Evolutionary conservation across 768 basidiomycete genomes (phyloP).

Genomic region (Sporobolomyces phaffii): DNA sequence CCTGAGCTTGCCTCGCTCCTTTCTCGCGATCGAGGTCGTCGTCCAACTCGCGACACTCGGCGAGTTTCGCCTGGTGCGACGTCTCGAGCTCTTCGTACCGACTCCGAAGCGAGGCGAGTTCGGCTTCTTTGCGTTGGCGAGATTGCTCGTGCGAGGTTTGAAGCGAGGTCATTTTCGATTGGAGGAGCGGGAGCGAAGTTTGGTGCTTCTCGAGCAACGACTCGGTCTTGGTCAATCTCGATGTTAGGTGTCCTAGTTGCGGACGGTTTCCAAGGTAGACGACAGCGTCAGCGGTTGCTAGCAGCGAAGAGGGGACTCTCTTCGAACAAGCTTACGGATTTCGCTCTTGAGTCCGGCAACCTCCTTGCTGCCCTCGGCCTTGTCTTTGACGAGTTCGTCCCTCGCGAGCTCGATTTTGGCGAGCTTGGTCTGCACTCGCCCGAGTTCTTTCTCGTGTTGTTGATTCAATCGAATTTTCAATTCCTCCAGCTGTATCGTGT

Average conservation of each 20-base stretch:
- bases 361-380: conserved; percentile 14
- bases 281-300: no score
- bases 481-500: conserved; percentile 22
- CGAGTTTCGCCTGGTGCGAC: background rate
- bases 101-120: background rate
- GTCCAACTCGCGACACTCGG: background rate
- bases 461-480: background rate
- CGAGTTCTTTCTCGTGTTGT: conserved; percentile 23
- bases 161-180: conserved; percentile 23
- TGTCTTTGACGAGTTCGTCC: conserved; percentile 9
- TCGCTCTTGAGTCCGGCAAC: conserved; percentile 9
- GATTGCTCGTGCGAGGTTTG: conserved; percentile 26
- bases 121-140: conserved; percentile 20
- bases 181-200: conserved; percentile 26
- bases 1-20: background rate
- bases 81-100: background rate
- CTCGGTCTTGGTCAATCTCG: conserved; percentile 21
- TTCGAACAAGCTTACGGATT: no score
- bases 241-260: conserved; percentile 29
- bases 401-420: background rate
- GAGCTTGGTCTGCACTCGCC: conserved; percentile 20
- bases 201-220: conserved; percentile 25
- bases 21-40: background rate
- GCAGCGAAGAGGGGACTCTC: no score
- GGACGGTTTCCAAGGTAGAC: no score